These are phyloP conservation scores for Macrocybe gigantea DNA, from an alignment of 768 basidiomycete species.

Conservation along the genomic window DNA sequence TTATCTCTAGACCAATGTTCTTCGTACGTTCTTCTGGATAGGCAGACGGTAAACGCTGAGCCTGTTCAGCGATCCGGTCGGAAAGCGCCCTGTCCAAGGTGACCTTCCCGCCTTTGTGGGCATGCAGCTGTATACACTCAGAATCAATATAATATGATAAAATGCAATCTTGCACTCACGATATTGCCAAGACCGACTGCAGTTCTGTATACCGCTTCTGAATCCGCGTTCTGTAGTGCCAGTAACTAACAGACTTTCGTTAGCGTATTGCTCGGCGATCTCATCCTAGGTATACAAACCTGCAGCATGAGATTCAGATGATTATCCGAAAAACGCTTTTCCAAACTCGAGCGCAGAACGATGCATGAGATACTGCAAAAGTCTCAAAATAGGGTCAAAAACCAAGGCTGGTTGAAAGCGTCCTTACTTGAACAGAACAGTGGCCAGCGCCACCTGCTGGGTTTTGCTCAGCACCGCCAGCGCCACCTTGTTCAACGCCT, in stretches of 20 bases:
- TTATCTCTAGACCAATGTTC: constrained; percentile 44
- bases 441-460: constrained; percentile 74
- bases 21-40: constrained; percentile 59
- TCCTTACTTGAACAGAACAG: constrained; percentile 84
- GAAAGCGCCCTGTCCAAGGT: constrained; percentile 33
- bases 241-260: constrained; percentile 30
- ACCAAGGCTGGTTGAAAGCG: background rate
- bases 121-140: constrained; percentile 38
- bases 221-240: constrained; percentile 46
- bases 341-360: constrained; percentile 35
- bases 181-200: constrained; percentile 71
- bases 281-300: constrained; percentile 26
- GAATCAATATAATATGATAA: constrained; percentile 1
- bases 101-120: constrained; percentile 30
- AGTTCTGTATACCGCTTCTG: constrained; percentile 67
- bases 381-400: background rate
- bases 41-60: constrained; percentile 32
- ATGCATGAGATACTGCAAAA: constrained; percentile 60
- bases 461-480: constrained; percentile 57
- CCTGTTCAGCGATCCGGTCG: constrained; percentile 31
- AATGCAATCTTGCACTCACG: constrained; percentile 30
- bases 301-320: constrained; percentile 39
- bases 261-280: background rate
- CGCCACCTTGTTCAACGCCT: constrained; percentile 41
- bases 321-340: constrained; percentile 30